These are phyloP conservation scores for Podila epicladia DNA, from an alignment of 192 early-diverging fungal genomes.

Conservation along the genomic window DNA sequence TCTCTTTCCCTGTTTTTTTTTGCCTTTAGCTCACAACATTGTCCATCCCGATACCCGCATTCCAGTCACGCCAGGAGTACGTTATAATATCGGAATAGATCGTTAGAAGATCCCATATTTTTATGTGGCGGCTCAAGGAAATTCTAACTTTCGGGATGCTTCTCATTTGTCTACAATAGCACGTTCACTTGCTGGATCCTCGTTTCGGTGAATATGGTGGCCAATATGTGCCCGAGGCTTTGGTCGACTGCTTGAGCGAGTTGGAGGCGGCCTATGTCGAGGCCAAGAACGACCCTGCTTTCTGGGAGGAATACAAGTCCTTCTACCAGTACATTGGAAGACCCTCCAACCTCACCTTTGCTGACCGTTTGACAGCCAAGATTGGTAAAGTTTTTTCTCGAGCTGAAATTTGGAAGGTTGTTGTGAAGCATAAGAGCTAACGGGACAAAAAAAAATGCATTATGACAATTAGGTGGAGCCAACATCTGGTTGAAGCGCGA, in stretches of 20 bases:
- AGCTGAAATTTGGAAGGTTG: not conserved
- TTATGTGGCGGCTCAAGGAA: not conserved
- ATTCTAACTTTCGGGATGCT: no score
- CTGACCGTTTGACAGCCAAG: conserved; percentile 84
- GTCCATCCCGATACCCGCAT: conserved; percentile 29
- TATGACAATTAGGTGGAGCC: conserved; percentile 75
- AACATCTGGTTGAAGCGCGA: conserved; percentile 98
- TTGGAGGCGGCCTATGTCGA: conserved; percentile 85
- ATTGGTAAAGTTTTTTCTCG: conserved; percentile 30
- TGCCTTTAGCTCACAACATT: conserved; percentile 17
- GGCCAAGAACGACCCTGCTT: conserved; percentile 87
- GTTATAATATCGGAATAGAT: not conserved
- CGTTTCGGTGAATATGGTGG: conserved; percentile 97
- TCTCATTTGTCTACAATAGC: conserved; percentile 3
- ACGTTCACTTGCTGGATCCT: conserved; percentile 68
- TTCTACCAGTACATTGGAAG: conserved; percentile 94
- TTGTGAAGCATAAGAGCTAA: not conserved
- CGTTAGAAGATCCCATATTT: not conserved
- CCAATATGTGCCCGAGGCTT: conserved; percentile 97
- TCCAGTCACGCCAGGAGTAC: conserved; percentile 38
- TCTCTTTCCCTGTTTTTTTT: not conserved
- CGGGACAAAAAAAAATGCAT: not conserved
- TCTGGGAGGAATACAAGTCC: conserved; percentile 91
- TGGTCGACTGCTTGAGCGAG: conserved; percentile 93
- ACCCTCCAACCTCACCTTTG: conserved; percentile 88